Percentiles rank a stretch among this genome's conserved stretches.
Conservation (phyloP, 495 filamentous ascomycete species). For the Lineolata rhizophorae region DNA sequence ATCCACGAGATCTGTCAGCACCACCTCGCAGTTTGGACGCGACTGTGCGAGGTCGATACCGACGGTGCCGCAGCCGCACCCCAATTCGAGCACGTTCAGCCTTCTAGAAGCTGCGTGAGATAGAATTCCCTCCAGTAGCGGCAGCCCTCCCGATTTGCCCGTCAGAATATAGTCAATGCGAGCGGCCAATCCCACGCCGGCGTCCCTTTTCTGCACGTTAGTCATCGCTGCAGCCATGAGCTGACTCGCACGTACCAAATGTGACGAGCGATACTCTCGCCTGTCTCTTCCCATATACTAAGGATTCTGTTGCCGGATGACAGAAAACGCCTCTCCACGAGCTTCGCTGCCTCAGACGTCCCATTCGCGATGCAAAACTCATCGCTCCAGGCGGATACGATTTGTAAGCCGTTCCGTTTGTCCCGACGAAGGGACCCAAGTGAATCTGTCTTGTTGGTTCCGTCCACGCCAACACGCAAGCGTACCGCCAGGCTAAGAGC, state of each 20-base stretch:
- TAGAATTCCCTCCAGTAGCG: constrained; percentile 18
- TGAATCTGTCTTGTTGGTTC: too few species aligned
- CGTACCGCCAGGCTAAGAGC: too few species aligned
- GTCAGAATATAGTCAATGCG: background rate
- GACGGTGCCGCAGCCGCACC: constrained; percentile 67
- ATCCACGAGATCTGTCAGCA: constrained; percentile 68
- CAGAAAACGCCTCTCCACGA: constrained; percentile 30
- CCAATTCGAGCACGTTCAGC: constrained; percentile 42
- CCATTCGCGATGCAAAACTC: constrained; percentile 20
- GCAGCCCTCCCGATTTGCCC: background rate
- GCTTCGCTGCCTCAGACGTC: constrained; percentile 19
- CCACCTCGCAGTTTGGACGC: constrained; percentile 29
- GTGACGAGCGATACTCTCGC: constrained; percentile 86
- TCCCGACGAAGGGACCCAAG: too few species aligned
- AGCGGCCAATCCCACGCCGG: background rate
- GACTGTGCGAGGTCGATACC: constrained; percentile 50
- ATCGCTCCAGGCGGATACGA: constrained; percentile 30
- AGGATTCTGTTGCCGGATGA: constrained; percentile 10
- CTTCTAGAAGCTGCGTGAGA: background rate
- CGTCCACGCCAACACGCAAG: too few species aligned
- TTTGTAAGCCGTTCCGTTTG: too few species aligned
- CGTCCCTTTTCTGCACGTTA: constrained; percentile 10
- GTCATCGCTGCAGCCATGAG: constrained; percentile 48
- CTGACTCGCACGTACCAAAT: constrained; percentile 44
- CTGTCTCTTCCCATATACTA: constrained; percentile 67